Evolutionary conservation across 495 filamentous ascomycete genomes (phyloP), one percentile per base, ranked within the genome.

Genomic region (Parmelia sp.): DNA sequence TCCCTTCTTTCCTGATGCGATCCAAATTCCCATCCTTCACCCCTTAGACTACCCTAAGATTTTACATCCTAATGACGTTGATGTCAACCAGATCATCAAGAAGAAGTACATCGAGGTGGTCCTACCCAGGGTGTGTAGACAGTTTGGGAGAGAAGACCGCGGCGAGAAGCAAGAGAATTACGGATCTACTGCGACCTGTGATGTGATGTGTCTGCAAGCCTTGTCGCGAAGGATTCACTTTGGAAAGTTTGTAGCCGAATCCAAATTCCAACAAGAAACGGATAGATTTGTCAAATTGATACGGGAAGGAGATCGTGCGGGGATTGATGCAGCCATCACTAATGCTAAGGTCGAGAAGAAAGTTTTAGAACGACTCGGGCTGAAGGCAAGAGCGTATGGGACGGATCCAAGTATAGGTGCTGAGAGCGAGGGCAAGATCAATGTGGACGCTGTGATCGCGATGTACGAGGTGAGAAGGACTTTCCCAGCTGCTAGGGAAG

Each of bases 211-310:
- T 71, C 78, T 99, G 59, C 95, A 99, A 78, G 90, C 95, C 21
- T 79, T 99, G 15, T 96, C 91, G 51, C 82, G 92, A 23, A 82
- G 95, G 57, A 90, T 99, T 66, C 95, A 99, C 75, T 99, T 97
- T 76, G 95, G 95, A 63, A 99, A 96, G 79, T 97, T 97, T 71
- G 95, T 99, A 7, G 95, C 95, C 15, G 95, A 99, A 80, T 87
- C 90, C n/a, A 99, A 99, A 80, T 99, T 97, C 74, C 84, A 82
- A 69, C 84, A 88, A 63, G 90, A 96, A 69, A 83, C 86, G 36
- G 90, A 93, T 69, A 78, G 72, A 62, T 97, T 91, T 74, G 90
- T 91, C 1, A 73, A 77, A 60, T 73, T 97, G 77, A 97, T 99
- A 74, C 84, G 84, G 69, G 86, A 82, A 17, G 85, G 79, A 60